phyloP scores from a whole-genome alignment of 305 asterid species.

The Rubia balearica region DNA sequence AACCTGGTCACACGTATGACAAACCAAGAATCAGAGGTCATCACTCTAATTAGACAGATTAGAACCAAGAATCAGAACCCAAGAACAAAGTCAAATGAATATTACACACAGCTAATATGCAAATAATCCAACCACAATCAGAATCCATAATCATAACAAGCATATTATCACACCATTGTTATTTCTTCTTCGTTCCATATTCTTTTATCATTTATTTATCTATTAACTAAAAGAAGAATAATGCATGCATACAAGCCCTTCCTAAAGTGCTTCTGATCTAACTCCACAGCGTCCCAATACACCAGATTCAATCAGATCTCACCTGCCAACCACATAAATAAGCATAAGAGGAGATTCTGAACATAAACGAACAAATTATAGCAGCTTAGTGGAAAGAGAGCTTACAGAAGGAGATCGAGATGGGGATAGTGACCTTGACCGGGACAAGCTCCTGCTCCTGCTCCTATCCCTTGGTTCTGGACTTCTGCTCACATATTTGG shows the following conservation, averaged over 20 bases:
- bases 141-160: neutral
- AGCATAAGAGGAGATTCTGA: neutral
- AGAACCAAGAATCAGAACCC: no score
- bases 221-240: no score
- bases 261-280: neutral
- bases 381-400: neutral
- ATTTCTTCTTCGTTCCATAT: no score
- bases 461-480: constrained; percentile 26
- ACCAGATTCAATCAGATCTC: constrained; percentile 29
- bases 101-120: neutral
- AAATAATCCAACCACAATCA: neutral
- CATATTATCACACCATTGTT: neutral
- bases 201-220: no score
- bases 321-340: constrained; percentile 27
- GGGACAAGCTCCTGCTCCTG: constrained; percentile 38
- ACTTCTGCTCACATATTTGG: constrained; percentile 19
- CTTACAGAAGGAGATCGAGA: constrained; percentile 27
- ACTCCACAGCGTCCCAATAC: neutral
- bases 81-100: no score
- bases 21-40: no score
- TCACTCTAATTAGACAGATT: no score
- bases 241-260: neutral
- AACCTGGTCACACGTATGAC: no score
- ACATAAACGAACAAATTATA: neutral
- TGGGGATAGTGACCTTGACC: constrained; percentile 21